Evolutionary conservation across 2,329 filamentous ascomycete genomes (phyloP), one percentile per base, ranked within the genome.

Genomic region (Sclerotinia glacialis): DNA sequence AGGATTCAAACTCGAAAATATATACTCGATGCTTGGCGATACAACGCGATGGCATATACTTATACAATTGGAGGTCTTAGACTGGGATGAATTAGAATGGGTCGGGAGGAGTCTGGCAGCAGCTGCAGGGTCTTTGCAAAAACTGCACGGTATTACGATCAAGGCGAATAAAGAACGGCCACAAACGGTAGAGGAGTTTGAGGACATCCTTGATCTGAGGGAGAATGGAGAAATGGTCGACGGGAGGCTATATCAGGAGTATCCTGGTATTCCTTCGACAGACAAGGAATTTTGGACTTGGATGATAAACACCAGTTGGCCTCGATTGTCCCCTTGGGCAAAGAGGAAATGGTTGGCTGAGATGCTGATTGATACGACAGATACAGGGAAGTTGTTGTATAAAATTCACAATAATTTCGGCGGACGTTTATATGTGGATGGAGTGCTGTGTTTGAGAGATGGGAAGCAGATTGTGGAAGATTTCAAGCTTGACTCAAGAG

Each of bases 21-120:
- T 53, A 9, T 18, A 26, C n/a, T 37, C 44, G 16, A 23, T 23
- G 7, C 44, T 34, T 59, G 56, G 56, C 21, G 59, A 26, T 42
- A 42, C 16, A 44, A 12, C 23, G 18, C 28, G 11, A 54, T 64
- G 69, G 23, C 69, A 73, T 56, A 59, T 75, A 37, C 68, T 71
- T 26, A 66, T 75, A 9, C 69, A 66, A 23, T 64, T 75, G 21
- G 74, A 74, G 62, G 49, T 75, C 18, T 66, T 75, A 7, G 74
- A 75, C 64, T 69, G 72, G 23, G 74, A 75, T 62, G 74, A 75
- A 60, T 64, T 75, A 40, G 71, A 74, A 59, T 75, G 74, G 74
- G 67, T 63, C 18, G 28, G 31, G 28, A 34, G 47, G n/a, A 44
- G 46, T 63, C 44, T 40, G 23, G 42, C 37, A 49, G 21, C 44